phyloP scores from a whole-genome alignment of 257 asterid genomes.

The Nicotiana attenuata region DNA sequence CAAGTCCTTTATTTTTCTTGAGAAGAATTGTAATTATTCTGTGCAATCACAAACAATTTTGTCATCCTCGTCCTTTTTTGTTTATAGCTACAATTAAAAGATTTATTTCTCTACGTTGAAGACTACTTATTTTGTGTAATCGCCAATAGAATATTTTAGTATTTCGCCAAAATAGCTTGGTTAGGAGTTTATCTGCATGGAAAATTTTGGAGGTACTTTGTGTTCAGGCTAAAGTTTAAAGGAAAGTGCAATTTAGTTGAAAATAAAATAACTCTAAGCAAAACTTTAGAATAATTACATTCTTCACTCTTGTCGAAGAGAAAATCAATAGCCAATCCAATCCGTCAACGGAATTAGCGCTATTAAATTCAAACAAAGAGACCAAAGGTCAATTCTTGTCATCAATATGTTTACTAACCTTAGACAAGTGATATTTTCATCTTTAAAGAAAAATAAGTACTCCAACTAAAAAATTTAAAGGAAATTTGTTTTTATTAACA shows the following conservation, averaged over 20 bases:
- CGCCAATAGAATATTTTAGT: neutral
- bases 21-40: too few species aligned
- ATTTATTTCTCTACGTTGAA: neutral
- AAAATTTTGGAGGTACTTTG: neutral
- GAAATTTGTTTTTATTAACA: neutral
- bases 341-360: neutral
- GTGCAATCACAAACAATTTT: too few species aligned
- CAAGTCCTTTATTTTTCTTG: too few species aligned
- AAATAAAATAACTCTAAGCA: neutral
- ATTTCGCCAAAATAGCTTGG: neutral
- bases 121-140: neutral
- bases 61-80: too few species aligned
- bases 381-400: conserved; percentile 26
- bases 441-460: neutral
- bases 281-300: neutral
- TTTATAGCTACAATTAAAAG: neutral
- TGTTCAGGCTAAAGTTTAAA: neutral
- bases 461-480: neutral
- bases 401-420: conserved; percentile 15
- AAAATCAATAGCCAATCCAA: neutral
- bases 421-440: conserved; percentile 10
- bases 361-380: conserved; percentile 13
- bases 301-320: neutral
- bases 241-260: neutral
- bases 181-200: neutral